phyloP scores from a whole-genome alignment of 2,329 filamentous ascomycete species.

The Clonostachys sp. region DNA sequence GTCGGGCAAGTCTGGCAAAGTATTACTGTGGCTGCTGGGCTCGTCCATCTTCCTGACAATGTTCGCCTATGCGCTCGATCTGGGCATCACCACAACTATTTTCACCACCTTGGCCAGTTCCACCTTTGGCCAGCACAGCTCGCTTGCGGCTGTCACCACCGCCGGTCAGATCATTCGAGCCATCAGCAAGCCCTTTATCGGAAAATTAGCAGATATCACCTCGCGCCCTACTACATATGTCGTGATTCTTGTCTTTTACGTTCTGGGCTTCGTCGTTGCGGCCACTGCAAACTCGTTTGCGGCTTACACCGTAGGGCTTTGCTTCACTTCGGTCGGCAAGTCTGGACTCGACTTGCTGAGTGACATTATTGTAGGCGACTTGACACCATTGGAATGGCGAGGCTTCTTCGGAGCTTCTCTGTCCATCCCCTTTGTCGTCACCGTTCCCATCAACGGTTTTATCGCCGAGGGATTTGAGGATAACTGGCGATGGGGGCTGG shows the following conservation, averaged over 20 bases:
- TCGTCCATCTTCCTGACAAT: conserved; percentile 27
- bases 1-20: conserved; percentile 24
- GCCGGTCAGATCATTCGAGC: conserved; percentile 27
- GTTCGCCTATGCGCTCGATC: conserved; percentile 31
- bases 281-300: conserved; percentile 22
- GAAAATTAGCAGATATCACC: conserved; percentile 29
- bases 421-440: conserved; percentile 24
- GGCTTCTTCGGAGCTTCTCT: conserved; percentile 23
- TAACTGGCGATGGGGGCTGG: conserved; percentile 59
- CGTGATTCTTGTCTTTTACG: conserved; percentile 30
- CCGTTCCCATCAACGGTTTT: conserved; percentile 31
- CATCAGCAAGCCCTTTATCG: conserved; percentile 30
- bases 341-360: conserved; percentile 27
- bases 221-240: conserved; percentile 31
- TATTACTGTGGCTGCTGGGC: conserved; percentile 25
- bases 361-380: conserved; percentile 28
- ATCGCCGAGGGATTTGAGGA: conserved; percentile 31
- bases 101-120: conserved; percentile 26
- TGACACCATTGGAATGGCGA: conserved; percentile 28
- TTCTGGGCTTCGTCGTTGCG: conserved; percentile 23
- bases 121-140: conserved; percentile 22
- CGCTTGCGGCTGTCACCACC: conserved; percentile 22
- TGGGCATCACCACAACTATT: conserved; percentile 25
- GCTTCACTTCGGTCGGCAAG: conserved; percentile 28
- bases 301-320: conserved; percentile 25